Percentiles rank a stretch among this genome's conserved stretches.
phyloP scores from a whole-genome alignment of 2,329 filamentous ascomycete genomes.

The Zymoseptoria crescenta region DNA sequence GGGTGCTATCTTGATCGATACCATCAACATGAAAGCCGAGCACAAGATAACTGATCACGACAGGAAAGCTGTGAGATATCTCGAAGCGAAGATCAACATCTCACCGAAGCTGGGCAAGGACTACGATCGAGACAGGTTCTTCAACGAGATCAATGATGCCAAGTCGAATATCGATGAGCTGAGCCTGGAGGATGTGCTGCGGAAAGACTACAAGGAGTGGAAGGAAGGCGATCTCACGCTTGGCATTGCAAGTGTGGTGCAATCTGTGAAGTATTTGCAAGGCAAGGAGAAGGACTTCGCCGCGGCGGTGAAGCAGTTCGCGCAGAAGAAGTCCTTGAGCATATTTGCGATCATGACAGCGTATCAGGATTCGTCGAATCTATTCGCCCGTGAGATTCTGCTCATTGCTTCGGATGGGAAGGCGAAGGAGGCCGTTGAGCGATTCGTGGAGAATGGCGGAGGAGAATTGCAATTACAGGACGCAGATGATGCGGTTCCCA shows the following conservation, averaged over 20 bases:
- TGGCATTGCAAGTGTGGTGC: conserved; percentile 61
- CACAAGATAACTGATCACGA: conserved; percentile 61
- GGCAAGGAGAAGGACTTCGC: conserved; percentile 48
- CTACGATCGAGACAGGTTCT: conserved; percentile 53
- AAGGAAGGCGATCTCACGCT: conserved; percentile 47
- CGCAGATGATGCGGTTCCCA: conserved; percentile 40
- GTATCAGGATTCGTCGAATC: conserved; percentile 43
- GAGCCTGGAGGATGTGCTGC: conserved; percentile 57
- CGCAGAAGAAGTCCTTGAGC: conserved; percentile 51
- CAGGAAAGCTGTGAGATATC: conserved; percentile 47
- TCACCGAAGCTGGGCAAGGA: conserved; percentile 25
- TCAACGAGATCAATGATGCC: conserved; percentile 50
- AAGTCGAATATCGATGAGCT: conserved; percentile 61
- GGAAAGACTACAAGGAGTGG: conserved; percentile 85
- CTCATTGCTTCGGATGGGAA: conserved; percentile 50
- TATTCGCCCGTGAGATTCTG: conserved; percentile 60
- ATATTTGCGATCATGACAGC: conserved; percentile 63
- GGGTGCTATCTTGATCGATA: conserved; percentile 67
- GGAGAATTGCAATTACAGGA: conserved; percentile 49
- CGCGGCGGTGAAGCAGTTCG: conserved; percentile 45
- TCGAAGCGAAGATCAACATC: conserved; percentile 48
- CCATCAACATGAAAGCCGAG: conserved; percentile 50
- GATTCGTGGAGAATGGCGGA: conserved; percentile 44
- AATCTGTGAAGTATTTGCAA: conserved; percentile 54
- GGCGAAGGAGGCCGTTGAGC: conserved; percentile 44